Conservation (phyloP, 148 eudicot genomes). For the Rhododendron kiyosumense region DNA sequence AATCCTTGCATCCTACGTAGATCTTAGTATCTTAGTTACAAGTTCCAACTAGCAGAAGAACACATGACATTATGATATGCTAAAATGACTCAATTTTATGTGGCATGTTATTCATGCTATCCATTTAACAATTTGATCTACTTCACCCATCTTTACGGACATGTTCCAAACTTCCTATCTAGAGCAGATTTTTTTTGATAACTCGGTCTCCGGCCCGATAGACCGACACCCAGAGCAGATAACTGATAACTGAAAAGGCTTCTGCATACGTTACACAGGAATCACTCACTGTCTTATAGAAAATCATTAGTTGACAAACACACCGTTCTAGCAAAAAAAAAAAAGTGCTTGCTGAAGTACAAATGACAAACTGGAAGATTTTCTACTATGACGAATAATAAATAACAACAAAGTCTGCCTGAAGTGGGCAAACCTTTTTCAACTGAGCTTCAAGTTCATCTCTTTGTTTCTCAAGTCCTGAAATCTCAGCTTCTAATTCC, state of each 20-base stretch:
- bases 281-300: background rate
- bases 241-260: background rate
- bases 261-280: background rate
- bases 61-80: background rate
- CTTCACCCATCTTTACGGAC: background rate
- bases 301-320: background rate
- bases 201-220: background rate
- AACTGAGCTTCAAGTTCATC: slow-evolving; percentile 87
- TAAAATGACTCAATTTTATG: background rate
- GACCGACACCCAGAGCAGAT: background rate
- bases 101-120: background rate
- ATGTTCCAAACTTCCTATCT: background rate
- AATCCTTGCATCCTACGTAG: background rate
- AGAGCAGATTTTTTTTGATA: background rate
- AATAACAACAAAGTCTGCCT: background rate
- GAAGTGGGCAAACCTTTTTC: slow-evolving; percentile 50
- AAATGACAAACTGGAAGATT: background rate
- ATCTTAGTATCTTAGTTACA: background rate
- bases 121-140: background rate
- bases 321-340: background rate
- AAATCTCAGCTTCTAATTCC: slow-evolving; percentile 79
- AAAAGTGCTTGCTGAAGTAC: background rate
- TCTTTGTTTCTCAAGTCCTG: slow-evolving; percentile 81
- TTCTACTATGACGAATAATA: background rate
- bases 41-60: background rate